Evolutionary conservation across 192 early-diverging fungal species (phyloP), one percentile per base, ranked within the genome.

Genomic region (Backusella sp.): DNA sequence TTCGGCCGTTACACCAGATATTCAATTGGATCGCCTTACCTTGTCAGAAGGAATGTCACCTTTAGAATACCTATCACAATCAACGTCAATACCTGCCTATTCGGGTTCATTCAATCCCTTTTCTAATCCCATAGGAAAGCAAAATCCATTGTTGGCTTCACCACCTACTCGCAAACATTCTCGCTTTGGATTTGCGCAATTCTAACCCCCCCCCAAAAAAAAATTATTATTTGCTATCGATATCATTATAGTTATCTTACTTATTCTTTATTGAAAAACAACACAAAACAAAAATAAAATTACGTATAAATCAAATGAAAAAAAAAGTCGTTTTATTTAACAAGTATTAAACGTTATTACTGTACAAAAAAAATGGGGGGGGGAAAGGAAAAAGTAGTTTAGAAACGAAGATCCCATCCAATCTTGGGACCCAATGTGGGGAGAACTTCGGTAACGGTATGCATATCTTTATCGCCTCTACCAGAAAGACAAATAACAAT

Each of bases 401-500:
- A 74, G 41, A 91, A 87, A 73, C 89, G 85, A 28, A 95, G 79
- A 77, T 94, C 92, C 97, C 97, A 99, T 65, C 92, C 96, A 81
- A 99, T 99, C 83, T 92, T 84, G 9, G 94, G 94, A 23, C 97
- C 97, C 71, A 97, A 86, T 73, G 86, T 94, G 12, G 98, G 97
- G 73, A 99, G 84, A 14, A 90, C 90, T 83, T 97, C 95, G 6
- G 92, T 93, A 39, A 99, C 96, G 15, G 95, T 94, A 75, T 93
- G 83, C 76, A 99, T 94, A 80, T 99, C 98, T 87, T 98, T 99
- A 88, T 99, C 98, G 71, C 98, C 98, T 44, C 98, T 89, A 37
- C 98, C 97, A 77, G 90, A 92, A 42, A 99, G 80, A 75, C 95
- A 96, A 49, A 99, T 89, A 17, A 98, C 88, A 65, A 99, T 85